Base-by-base conservation (phyloP, 371 early-diverging fungal species). In the Rhizopus microsporus region DNA sequence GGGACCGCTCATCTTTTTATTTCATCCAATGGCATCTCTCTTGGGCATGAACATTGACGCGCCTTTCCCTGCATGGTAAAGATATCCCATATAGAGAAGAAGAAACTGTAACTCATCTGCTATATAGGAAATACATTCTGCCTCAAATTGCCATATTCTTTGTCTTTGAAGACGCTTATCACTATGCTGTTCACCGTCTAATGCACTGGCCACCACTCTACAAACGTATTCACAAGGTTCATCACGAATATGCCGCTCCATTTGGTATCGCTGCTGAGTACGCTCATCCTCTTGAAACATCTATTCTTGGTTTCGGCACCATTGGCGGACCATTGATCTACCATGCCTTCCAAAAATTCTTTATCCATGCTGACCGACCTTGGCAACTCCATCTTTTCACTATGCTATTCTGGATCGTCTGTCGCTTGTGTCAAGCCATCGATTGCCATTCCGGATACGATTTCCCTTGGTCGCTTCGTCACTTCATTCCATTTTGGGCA, bases 401-500 rank as follows among this genome's bases (percentile, higher is more conserved):
- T 37, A 85, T 94, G 81, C 68, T 92, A 43, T 60, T 79, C 12
- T 95, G 96, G 95, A 84, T 93, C 62, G 78, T 83, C 30, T 68
- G 86, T 15, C 86, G 92, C 63, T 82, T 93, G 51, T 85, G 91
- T 73, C 91, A 90, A 74, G 87, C 94, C 30, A 87, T 97, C 37
- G 96, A 96, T 69, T 91, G 93, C 47, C 97, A 97, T 75, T 91
- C 93, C 43, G 97, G 97, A 1, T 96, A 96, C 63, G 96, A 95
- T 65, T 95, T 96, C 72, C 97, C 96, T 37, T 95, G 93, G 92
- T 89, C 88, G 16, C 81, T 91, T 57, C 86, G 86, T 63, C 78
- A 90, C 72, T 81, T 80, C 63, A 43, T 92, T 51, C 93, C 93
- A 23, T 91, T 93, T 76, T 84, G 88, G 86, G 83, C 90, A 4